phyloP scores from a whole-genome alignment of 306 rosid species.

The Quercus engelmannii region DNA sequence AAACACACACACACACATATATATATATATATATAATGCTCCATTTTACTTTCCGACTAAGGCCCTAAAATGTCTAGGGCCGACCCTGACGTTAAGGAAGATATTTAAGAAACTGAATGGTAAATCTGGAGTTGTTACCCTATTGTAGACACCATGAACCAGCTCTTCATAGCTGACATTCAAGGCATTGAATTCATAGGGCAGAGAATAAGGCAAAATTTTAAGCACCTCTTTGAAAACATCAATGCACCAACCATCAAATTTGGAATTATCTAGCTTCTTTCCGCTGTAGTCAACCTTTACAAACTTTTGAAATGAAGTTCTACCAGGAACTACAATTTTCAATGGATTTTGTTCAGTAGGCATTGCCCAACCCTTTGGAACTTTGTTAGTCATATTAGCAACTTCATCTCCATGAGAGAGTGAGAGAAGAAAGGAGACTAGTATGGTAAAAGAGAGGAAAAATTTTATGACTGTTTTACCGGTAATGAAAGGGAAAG shows the following conservation, averaged over 20 bases:
- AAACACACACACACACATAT: too few relatives aligned
- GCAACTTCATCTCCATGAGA: slow-evolving; percentile 17
- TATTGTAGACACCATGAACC: slow-evolving; percentile 12
- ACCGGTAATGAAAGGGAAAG: not conserved
- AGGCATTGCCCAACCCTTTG: slow-evolving; percentile 38
- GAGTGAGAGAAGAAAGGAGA: not conserved
- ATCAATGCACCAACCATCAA: slow-evolving; percentile 26
- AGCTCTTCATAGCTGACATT: slow-evolving; percentile 1
- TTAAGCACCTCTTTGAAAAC: not conserved
- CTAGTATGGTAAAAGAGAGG: not conserved
- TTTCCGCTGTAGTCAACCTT: not conserved
- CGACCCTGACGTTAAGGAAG: not conserved
- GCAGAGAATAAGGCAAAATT: slow-evolving; percentile 7
- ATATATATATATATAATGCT: too few relatives aligned
- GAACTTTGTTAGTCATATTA: not conserved
- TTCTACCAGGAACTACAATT: slow-evolving; percentile 24
- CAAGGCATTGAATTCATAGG: not conserved
- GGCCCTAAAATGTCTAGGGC: too few relatives aligned
- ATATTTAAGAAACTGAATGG: not conserved
- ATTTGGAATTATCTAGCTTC: not conserved
- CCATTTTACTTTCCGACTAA: too few relatives aligned
- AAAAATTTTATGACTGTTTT: not conserved
- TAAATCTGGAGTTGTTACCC: slow-evolving; percentile 1
- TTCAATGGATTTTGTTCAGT: slow-evolving; percentile 7
- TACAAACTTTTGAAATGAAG: slow-evolving; percentile 24